Conservation (phyloP, 2,329 filamentous ascomycete genomes). For the Orbilia ellipsospora region DNA sequence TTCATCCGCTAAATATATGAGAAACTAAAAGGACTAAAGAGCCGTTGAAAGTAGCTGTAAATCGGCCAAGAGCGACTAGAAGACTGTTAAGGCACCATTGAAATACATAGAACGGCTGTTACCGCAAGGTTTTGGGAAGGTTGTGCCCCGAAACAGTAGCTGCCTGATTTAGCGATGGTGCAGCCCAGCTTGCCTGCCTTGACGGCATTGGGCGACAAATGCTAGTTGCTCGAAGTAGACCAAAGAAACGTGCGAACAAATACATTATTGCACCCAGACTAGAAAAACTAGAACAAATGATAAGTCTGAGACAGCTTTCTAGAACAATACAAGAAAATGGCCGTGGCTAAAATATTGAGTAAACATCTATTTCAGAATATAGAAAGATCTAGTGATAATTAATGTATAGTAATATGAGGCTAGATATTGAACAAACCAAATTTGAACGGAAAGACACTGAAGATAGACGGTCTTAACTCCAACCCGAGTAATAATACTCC, state of each 20-base stretch:
- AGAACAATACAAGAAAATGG: conserved; percentile 7
- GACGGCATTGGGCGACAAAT: neutral
- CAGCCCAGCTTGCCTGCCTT: conserved; percentile 6
- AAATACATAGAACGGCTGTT: neutral
- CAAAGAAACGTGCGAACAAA: too few species aligned
- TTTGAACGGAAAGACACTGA: conserved; percentile 6
- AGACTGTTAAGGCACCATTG: conserved; percentile 16
- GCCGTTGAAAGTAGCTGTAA: too few species aligned
- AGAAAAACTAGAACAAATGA: neutral
- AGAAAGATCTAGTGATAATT: too few species aligned
- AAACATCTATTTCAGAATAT: neutral
- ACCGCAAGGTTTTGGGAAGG: conserved; percentile 24
- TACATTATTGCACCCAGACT: too few species aligned
- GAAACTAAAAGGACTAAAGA: too few species aligned
- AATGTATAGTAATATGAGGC: too few species aligned
- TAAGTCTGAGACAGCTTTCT: conserved; percentile 4
- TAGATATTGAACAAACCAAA: neutral
- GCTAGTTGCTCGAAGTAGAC: too few species aligned
- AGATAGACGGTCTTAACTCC: neutral
- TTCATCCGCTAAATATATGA: too few species aligned
- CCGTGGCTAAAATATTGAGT: neutral
- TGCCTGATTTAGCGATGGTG: conserved; percentile 42
- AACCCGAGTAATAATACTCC: conserved; percentile 7
- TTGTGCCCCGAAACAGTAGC: conserved; percentile 18
- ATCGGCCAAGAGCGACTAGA: neutral